Percentiles rank a stretch among this genome's conserved stretches.
phyloP scores from a whole-genome alignment of 768 basidiomycete species.

The Cystobasidiopsis lactophilus region DNA sequence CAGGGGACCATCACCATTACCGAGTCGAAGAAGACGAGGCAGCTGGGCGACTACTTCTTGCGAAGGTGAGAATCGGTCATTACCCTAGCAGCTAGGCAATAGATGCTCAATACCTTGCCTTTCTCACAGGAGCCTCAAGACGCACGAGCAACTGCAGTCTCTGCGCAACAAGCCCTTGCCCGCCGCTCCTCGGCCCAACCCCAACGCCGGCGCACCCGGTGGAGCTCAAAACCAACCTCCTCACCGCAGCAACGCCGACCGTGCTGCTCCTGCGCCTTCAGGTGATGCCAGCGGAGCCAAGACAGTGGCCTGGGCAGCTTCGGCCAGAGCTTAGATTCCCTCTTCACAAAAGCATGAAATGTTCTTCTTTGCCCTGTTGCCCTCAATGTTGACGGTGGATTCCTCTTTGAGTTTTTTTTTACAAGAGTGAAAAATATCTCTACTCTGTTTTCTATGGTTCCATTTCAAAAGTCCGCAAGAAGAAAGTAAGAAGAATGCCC shows the following conservation, averaged over 20 bases:
- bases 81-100: background rate
- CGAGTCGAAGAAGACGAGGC: conserved; percentile 4
- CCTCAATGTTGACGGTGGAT: too few relatives aligned
- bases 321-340: background rate
- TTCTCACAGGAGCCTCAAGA: background rate
- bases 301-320: conserved; percentile 2
- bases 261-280: background rate
- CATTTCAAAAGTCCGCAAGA: too few relatives aligned
- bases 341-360: too few relatives aligned
- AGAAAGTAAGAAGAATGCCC: too few relatives aligned
- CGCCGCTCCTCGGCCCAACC: too few relatives aligned
- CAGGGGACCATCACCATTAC: conserved; percentile 4
- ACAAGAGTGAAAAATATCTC: too few relatives aligned
- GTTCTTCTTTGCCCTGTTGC: too few relatives aligned
- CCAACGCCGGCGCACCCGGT: too few relatives aligned
- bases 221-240: background rate
- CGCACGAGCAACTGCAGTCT: background rate
- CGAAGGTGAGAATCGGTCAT: conserved; percentile 2
- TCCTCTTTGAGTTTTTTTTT: too few relatives aligned
- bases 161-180: conserved; percentile 3
- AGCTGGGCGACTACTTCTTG: conserved; percentile 3
- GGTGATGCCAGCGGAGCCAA: background rate
- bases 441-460: too few relatives aligned
- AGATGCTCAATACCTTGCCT: background rate
- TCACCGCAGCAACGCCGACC: background rate